Base-by-base conservation (phyloP, 768 basidiomycete genomes). In the Boletus rubropictus region DNA sequence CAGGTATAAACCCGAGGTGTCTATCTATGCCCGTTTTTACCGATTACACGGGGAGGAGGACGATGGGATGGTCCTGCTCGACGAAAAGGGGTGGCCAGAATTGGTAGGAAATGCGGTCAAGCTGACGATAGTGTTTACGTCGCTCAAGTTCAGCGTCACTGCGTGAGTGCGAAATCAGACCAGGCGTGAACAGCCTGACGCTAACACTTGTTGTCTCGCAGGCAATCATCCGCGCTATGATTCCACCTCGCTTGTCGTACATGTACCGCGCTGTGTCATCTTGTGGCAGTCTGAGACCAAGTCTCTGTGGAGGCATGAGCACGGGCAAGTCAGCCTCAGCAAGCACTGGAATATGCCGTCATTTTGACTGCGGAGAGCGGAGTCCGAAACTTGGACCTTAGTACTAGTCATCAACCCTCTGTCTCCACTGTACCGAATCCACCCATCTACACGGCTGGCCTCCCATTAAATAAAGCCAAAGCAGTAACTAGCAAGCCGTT, bases 11-110 rank as follows among this genome's bases (percentile, higher is more conserved):
- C 64, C 64, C 5, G 65, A 65, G 37, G 64, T 65, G 25, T 49
- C 65, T n/a, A 61, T 65, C 22, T 65, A 67, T 38, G 64, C 63
- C 31, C 63, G 65, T 18, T 65, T 65, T 44, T 67, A 56, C 46
- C 63, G 64, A 25, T 37, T 61, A 35, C 64, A 65, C 18, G 64
- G 64, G 29, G 64, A 65, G 7, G 64, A 67, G 6, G 64, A 65
- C 42, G 65, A 65, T 0, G 64, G 59, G 15, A 62, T 65, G 63
- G 54, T 65, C n/a, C 20, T 49, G 25, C 42, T 65, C 14, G 64
- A 65, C 17, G 64, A 65, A 49, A 65, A 56, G 42, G 64, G 64
- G 5, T 65, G 64, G 64, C 32, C 64, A 17, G 64, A 65, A 40
- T 51, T 65, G 28, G 59, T 65, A 14, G 65, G 65, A 11, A 65